Conservation (phyloP, 1,284 basidiomycete species). For the Apiotrichum mycotoxinovorans region DNA sequence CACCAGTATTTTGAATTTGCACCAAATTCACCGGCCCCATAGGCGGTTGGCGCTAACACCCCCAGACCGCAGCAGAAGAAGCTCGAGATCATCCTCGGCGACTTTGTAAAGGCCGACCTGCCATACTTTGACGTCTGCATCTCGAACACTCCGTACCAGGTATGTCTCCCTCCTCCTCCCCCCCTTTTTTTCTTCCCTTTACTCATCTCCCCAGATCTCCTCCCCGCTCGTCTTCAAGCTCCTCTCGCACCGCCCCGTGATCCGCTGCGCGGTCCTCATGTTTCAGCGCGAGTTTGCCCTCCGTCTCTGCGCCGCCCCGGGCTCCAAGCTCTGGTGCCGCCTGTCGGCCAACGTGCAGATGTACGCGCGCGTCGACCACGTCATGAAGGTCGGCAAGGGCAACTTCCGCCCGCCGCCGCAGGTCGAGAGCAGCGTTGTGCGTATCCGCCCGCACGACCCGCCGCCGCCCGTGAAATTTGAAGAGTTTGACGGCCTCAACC, state of each 20-base stretch:
- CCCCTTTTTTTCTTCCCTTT: background rate
- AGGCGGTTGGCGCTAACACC: slow-evolving; percentile 4
- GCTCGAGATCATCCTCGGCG: slow-evolving; percentile 89
- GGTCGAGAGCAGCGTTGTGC: slow-evolving; percentile 89
- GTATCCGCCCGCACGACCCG: slow-evolving; percentile 87
- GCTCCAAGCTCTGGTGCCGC: slow-evolving; percentile 85
- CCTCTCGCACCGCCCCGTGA: slow-evolving; percentile 90
- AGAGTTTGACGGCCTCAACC: slow-evolving; percentile 92
- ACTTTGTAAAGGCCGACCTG: slow-evolving; percentile 94
- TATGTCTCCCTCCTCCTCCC: slow-evolving; percentile 25
- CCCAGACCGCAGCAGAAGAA: slow-evolving; percentile 87
- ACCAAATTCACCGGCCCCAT: no score
- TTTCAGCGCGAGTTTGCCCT: slow-evolving; percentile 98
- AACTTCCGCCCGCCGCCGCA: slow-evolving; percentile 95
- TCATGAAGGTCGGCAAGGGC: slow-evolving; percentile 94
- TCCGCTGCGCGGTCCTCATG: slow-evolving; percentile 95
- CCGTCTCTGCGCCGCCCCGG: slow-evolving; percentile 82
- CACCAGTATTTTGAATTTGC: no score
- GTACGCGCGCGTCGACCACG: slow-evolving; percentile 89
- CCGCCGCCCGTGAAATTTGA: slow-evolving; percentile 94
- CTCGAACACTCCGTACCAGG: slow-evolving; percentile 96
- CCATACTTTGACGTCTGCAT: slow-evolving; percentile 99
- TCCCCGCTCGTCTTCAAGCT: slow-evolving; percentile 96
- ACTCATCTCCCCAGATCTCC: slow-evolving; percentile 70
- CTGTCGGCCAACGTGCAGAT: slow-evolving; percentile 96